Base-by-base conservation (phyloP, 1,284 basidiomycete species). In the Polyporus tsugae region DNA sequence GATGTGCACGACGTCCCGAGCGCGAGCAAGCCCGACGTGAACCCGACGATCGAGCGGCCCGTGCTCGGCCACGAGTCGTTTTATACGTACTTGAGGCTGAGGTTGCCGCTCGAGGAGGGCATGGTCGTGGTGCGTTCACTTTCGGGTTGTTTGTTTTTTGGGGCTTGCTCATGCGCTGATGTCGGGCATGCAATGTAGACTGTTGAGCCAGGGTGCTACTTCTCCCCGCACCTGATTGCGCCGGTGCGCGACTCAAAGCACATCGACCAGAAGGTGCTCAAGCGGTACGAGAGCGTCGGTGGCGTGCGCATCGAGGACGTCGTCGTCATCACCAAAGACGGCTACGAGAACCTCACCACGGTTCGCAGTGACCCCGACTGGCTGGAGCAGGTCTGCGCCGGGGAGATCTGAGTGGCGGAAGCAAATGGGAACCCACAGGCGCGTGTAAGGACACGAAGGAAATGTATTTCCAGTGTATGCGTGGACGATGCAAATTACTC, bases 281-380 rank as follows among this genome's bases (percentile, higher is more conserved):
- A 87, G 77, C 82, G 82, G 71, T 97, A 95, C 75, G 90, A 93
- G 75, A 80, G 82, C 55, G 91, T 97, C 29, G 96, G 95, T 19
- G 96, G 95, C 0, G 93, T 98, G 1, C 82, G 95, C 60, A 96
- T 97, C 71, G 95, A 98, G 78, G 96, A 97, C 78, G 95, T 93
- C 19, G 87, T 97, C 4, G 80, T 93, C 1, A 91, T 96, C 70
- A 92, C 88, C 0, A 80, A 84, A 64, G 82, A 80, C 6, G 90
- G 89, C 3, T 87, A 86, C 71, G 90, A 94, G 82, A 95, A 95
- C 78, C 76, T 96, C 72, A 96, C 95, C 0, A 91, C 88, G 2
- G 93, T 95, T 4, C 87, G 85, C 63, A 93, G 93, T 76, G 94
- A 94, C 71, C 85, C 90, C 6, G 88, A 85, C 2, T 95, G 92